Evolutionary conservation across 129 eudicot species (phyloP), one percentile per base, ranked within the genome.

Genomic region (Smallanthus sonchifolius): DNA sequence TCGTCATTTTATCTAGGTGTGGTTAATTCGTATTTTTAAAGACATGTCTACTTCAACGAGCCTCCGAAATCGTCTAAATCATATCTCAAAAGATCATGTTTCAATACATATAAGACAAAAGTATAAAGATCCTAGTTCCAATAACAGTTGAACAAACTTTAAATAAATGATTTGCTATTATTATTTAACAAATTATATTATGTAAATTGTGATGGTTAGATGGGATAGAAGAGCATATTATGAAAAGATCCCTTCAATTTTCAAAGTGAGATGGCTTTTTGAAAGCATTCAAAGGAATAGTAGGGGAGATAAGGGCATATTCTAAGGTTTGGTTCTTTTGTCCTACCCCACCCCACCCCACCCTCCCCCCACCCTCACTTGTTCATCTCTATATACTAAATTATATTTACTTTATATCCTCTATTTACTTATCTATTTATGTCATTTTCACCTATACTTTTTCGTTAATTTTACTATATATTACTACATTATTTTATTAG

Each of bases 321-420:
- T 79, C 83, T 54, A 65, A 65, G 45, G 35, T 52, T 52, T 64
- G 83, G 78, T 79, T 65, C 83, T 52, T 79, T 79, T 79, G 62
- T 78, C 59, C 73, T 72, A 7, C 60, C 67, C 66, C 55, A 5
- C 32, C 66, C n/a, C n/a, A n/a, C n/a, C 60, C 43, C 67, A 34
- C 67, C 73, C 49, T 77, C 57, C n/a, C n/a, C 60, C 43, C 67
- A 34, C 67, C 73, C 49, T 77, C 57, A 62, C 67, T 70, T 78
- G 82, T 70, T 68, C 69, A 42, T 32, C 16, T 42, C 40, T 40
- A 40, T 19, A 10, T 59, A 14, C 5, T 32, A 9, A 28, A 13
- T 0, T 60, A 15, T 44, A 10, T 19, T 47, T 16, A 45, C 45
- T 19, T 62, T 74, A 73, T 63, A 28, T 32, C 40, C 14, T 39